Base-by-base conservation (phyloP, 768 basidiomycete genomes). In the Russula sp. region DNA sequence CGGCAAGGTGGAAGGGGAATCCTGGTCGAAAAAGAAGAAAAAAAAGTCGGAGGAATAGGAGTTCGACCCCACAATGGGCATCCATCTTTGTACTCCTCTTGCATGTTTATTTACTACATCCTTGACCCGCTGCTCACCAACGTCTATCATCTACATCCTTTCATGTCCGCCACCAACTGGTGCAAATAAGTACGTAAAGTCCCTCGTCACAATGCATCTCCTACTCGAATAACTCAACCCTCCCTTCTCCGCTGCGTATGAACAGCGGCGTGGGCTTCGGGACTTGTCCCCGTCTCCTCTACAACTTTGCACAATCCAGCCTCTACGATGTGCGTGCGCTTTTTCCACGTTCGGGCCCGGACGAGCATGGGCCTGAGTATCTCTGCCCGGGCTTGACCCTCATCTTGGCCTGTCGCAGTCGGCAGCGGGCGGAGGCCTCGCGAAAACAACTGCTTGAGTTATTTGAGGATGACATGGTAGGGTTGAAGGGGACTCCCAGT, bases 251-350 rank as follows among this genome's bases (percentile, higher is more conserved):
- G 2, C 29, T 4, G 32, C 11, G n/a, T 10, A 7, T 32, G 20
- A 8, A 36, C 70, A 93, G 91, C 42, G 92, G 92, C 59, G 79
- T 94, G 18, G 92, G 92, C 16, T 88, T 87, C 70, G 90, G 88
- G 13, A 87, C 89, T 48, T 92, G 90, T 74, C 83, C 86, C 63
- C 85, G 92, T 50, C 79, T 94, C 7, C 77, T 94, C 49, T 73
- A 77, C 66, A 86, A 91, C 67, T 75, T 93, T 18, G 81, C 81
- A n/a, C 75, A 76, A 45, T 69, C 70, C 14, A 69, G 69, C 59
- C 81, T 82, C 5, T 73, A 78, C 13, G 85, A 89, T 66, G 78
- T 80, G 1, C 69, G 72, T 22, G 81, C 83, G 2, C 76, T 78
- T 63, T 72, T 72, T 46, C 69, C 72, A n/a, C 70, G 72, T 55